Conservation (phyloP, 768 basidiomycete genomes). For the Lentinula guzmanii region DNA sequence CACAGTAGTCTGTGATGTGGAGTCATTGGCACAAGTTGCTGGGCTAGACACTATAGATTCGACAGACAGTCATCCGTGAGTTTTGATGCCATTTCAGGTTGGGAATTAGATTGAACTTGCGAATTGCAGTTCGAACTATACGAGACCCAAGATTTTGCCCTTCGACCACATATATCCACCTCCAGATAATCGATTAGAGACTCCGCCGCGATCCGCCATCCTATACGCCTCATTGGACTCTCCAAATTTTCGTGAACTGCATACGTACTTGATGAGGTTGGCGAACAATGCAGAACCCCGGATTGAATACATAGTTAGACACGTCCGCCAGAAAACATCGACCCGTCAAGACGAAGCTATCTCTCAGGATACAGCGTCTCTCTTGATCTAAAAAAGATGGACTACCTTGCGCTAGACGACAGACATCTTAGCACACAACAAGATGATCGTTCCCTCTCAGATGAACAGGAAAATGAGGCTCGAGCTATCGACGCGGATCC, state of each 20-base stretch:
- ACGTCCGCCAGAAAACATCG: conserved; percentile 33
- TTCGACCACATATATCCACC: conserved; percentile 75
- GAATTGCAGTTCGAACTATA: conserved; percentile 20
- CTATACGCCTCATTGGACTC: conserved; percentile 71
- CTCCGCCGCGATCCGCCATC: conserved; percentile 60
- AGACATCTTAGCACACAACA: conserved; percentile 27
- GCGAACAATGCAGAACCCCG: conserved; percentile 36
- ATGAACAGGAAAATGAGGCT: conserved; percentile 14
- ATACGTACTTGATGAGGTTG: conserved; percentile 53
- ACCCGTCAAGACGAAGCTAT: conserved; percentile 28
- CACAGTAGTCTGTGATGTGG: conserved; percentile 59
- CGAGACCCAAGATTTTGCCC: conserved; percentile 48
- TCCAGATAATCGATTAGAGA: conserved; percentile 33
- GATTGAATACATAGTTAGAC: conserved; percentile 75
- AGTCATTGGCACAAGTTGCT: conserved; percentile 49
- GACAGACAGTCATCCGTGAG: conserved; percentile 23
- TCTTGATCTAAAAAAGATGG: conserved; percentile 94
- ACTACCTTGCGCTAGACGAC: conserved; percentile 93
- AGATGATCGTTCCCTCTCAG: conserved; percentile 9
- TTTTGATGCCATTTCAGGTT: not conserved
- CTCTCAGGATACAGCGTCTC: conserved; percentile 90
- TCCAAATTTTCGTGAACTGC: conserved; percentile 63
- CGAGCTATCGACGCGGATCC: conserved; percentile 18
- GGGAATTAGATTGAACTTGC: not conserved
- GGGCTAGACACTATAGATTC: conserved; percentile 44